Percentiles rank a stretch among this genome's conserved stretches.
phyloP scores from a whole-genome alignment of 176 grass and related monocot species.

The Oryza glumipatula region DNA sequence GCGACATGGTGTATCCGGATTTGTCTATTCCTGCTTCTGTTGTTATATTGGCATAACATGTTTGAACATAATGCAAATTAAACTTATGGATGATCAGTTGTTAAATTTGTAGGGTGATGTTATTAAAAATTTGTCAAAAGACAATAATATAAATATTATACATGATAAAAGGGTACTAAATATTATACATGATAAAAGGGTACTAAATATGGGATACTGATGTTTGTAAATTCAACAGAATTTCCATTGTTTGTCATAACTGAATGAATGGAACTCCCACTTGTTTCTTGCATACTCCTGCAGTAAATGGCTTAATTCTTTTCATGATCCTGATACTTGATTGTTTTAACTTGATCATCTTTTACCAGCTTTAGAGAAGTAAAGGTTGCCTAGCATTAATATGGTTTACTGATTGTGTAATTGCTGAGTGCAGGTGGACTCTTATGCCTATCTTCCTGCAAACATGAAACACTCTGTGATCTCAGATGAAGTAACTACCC shows the following conservation, averaged over 20 bases:
- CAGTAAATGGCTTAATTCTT: not conserved
- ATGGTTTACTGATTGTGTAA: constrained; percentile 23
- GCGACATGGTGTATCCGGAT: not conserved
- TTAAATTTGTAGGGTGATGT: not conserved
- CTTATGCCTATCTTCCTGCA: constrained; percentile 92
- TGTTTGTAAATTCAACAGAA: too few species aligned
- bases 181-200: too few species aligned
- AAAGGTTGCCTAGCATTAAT: not conserved
- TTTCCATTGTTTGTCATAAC: not conserved
- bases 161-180: too few species aligned
- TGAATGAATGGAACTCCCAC: not conserved
- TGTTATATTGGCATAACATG: not conserved
- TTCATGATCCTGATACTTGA: not conserved
- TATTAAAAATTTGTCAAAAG: not conserved
- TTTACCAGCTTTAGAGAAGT: constrained; percentile 23
- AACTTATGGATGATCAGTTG: not conserved
- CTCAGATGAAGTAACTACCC: constrained; percentile 56
- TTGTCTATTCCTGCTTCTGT: not conserved
- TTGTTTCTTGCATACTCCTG: not conserved
- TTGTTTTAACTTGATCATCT: not conserved
- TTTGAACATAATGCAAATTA: constrained; percentile 22
- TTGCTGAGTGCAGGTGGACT: constrained; percentile 69
- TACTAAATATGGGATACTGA: too few species aligned
- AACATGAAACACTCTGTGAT: constrained; percentile 71
- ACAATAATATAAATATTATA: not conserved